Conservation (phyloP, 305 asterid species). For the Lippia alba region DNA sequence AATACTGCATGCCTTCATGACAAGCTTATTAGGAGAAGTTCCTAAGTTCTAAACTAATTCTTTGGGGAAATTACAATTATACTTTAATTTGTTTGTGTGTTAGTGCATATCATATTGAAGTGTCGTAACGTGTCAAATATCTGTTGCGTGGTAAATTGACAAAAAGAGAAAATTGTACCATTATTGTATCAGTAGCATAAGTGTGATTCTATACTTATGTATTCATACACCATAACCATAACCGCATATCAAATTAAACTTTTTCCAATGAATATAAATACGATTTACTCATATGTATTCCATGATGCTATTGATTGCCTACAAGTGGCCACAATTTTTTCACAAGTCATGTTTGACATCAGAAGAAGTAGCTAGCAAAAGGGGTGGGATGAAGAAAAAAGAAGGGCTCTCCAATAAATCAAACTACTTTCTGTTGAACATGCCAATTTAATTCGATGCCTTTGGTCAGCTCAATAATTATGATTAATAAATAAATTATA, state of each 20-base stretch:
- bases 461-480: constrained; percentile 41
- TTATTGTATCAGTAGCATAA: too few species aligned
- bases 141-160: too few species aligned
- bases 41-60: too few species aligned
- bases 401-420: background rate
- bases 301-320: background rate
- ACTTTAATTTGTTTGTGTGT: too few species aligned
- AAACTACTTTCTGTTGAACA: constrained; percentile 28
- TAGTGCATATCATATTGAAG: too few species aligned
- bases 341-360: constrained; percentile 8
- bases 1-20: too few species aligned
- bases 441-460: constrained; percentile 26
- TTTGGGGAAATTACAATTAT: too few species aligned
- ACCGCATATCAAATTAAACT: background rate
- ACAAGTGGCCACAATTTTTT: constrained; percentile 21
- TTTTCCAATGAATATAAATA: constrained; percentile 3
- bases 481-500: constrained; percentile 14
- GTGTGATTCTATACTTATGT: too few species aligned
- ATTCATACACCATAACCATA: background rate
- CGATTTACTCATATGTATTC: background rate
- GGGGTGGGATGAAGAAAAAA: background rate
- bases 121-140: too few species aligned
- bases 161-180: too few species aligned
- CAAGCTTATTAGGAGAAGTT: too few species aligned
- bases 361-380: constrained; percentile 9